phyloP scores from a whole-genome alignment of 1,284 basidiomycete species.

The Ustilago trichophora region DNA sequence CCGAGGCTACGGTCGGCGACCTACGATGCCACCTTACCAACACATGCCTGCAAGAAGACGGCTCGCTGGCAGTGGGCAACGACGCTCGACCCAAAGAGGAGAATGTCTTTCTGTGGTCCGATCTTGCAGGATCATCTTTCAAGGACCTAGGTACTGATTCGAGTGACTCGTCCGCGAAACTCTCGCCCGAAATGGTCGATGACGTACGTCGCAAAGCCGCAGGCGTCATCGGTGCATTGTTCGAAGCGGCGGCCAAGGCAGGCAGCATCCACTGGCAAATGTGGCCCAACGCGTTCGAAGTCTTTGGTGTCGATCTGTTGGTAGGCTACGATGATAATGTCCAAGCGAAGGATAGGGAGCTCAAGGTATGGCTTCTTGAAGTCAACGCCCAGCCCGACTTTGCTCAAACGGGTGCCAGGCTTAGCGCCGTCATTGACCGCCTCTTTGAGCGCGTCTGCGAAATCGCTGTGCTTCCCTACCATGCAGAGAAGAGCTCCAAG shows the following conservation, averaged over 20 bases:
- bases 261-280: slow-evolving; percentile 87
- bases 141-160: slow-evolving; percentile 48
- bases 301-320: slow-evolving; percentile 91
- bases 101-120: slow-evolving; percentile 53
- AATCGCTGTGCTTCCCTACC: slow-evolving; percentile 55
- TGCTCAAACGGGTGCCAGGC: slow-evolving; percentile 83
- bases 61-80: slow-evolving; percentile 43
- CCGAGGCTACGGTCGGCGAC: slow-evolving; percentile 68
- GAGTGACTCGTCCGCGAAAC: slow-evolving; percentile 52
- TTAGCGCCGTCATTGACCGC: slow-evolving; percentile 81
- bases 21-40: slow-evolving; percentile 90
- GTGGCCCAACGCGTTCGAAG: slow-evolving; percentile 88
- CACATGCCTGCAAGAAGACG: slow-evolving; percentile 80
- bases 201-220: slow-evolving; percentile 32
- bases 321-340: slow-evolving; percentile 70
- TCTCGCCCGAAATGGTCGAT: slow-evolving; percentile 69
- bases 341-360: not conserved
- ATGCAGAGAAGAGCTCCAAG: not conserved
- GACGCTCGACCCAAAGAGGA: slow-evolving; percentile 46
- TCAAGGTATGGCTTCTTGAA: slow-evolving; percentile 83
- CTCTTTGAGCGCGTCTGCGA: slow-evolving; percentile 72
- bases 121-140: slow-evolving; percentile 66
- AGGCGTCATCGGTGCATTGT: slow-evolving; percentile 77
- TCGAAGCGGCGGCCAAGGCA: slow-evolving; percentile 81
- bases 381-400: slow-evolving; percentile 97